Evolutionary conservation across 192 early-diverging fungal genomes (phyloP).

Genomic region (Umbelopsis vinacea): DNA sequence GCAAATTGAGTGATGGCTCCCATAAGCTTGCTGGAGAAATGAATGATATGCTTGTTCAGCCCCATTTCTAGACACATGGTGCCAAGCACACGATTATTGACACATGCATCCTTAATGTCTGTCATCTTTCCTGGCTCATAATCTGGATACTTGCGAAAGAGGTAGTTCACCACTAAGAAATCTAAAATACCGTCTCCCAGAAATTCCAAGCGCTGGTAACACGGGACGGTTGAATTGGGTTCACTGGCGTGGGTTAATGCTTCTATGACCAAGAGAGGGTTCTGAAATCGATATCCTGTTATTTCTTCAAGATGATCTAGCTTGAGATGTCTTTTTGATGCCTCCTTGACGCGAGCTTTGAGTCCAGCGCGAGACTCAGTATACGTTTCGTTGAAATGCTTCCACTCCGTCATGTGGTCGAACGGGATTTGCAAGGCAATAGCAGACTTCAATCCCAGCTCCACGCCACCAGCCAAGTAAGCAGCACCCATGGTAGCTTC

Average conservation of each 20-base stretch:
- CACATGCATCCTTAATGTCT: constrained; percentile 82
- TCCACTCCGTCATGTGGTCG: constrained; percentile 56
- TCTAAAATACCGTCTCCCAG: constrained; percentile 85
- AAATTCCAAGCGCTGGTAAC: constrained; percentile 93
- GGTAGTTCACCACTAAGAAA: constrained; percentile 73
- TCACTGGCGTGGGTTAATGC: constrained; percentile 87
- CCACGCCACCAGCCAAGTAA: constrained; percentile 59
- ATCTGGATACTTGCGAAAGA: constrained; percentile 69
- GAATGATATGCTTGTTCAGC: constrained; percentile 69
- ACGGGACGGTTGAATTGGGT: constrained; percentile 55
- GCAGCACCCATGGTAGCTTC: constrained; percentile 85
- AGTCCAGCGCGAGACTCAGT: constrained; percentile 27
- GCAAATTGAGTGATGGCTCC: constrained; percentile 62
- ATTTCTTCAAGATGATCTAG: constrained; percentile 42
- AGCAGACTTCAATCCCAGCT: constrained; percentile 56
- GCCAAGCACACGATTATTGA: constrained; percentile 87
- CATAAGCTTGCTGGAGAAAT: constrained; percentile 60
- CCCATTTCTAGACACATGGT: constrained; percentile 66
- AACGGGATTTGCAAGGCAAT: constrained; percentile 61
- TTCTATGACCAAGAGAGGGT: constrained; percentile 68
- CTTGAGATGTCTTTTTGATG: constrained; percentile 23
- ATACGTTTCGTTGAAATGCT: constrained; percentile 46
- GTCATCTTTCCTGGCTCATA: constrained; percentile 81
- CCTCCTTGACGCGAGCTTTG: constrained; percentile 30
- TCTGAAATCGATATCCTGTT: constrained; percentile 71